Evolutionary conservation across 225 moss, liverwort and hornwort genomes (phyloP).

Genomic region (Pseudoscleropodium purum): DNA sequence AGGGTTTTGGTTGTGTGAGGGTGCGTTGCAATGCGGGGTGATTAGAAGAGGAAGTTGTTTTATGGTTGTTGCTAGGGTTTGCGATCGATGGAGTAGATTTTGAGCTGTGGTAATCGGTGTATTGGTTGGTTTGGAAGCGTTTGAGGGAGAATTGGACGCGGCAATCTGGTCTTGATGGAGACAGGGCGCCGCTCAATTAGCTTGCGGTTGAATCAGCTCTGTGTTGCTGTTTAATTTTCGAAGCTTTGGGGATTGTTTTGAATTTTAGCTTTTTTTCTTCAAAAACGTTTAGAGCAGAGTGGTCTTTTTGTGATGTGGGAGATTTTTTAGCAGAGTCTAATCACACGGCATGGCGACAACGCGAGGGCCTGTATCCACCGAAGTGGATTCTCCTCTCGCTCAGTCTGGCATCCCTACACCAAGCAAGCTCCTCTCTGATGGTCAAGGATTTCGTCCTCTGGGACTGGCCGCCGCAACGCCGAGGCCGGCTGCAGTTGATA

Average conservation of each 20-base stretch:
- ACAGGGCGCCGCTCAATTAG: neutral
- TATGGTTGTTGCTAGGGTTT: neutral
- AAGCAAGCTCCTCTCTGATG: conserved; percentile 15
- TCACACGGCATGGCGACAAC: conserved; percentile 14
- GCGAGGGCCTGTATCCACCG: conserved; percentile 22
- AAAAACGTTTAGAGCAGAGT: neutral
- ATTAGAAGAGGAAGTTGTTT: neutral
- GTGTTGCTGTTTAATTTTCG: neutral
- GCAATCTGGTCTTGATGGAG: neutral
- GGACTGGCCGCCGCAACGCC: neutral
- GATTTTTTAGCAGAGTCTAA: neutral
- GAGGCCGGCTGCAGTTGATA: conserved; percentile 17
- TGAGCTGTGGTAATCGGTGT: neutral
- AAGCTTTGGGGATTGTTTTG: neutral
- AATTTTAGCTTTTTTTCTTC: neutral
- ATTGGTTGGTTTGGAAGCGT: neutral
- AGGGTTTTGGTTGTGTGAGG: neutral
- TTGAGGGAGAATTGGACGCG: neutral
- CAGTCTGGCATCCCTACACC: conserved; percentile 20
- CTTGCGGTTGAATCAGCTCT: neutral
- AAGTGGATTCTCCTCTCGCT: conserved; percentile 31
- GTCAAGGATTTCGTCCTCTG: conserved; percentile 32
- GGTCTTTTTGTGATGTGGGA: neutral
- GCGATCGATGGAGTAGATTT: neutral
- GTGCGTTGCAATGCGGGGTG: neutral